Evolutionary conservation across 2,329 filamentous ascomycete species (phyloP).

Genomic region (Gaeumannomyces sp.): DNA sequence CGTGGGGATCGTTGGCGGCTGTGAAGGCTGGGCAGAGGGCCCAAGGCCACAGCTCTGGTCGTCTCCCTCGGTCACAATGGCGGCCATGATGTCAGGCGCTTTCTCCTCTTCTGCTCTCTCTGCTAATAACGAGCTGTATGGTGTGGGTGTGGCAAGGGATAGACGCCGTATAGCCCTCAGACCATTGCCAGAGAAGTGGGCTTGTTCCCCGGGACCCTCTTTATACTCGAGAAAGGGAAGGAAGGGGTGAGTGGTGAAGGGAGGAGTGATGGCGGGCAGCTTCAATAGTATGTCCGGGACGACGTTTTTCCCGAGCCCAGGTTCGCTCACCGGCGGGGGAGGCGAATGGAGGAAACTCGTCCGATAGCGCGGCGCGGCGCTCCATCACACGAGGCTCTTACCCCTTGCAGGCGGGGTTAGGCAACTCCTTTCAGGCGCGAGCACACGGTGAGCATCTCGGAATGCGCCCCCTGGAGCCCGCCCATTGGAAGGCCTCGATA

Average conservation of each 20-base stretch:
- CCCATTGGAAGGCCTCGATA: not conserved
- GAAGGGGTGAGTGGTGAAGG: not conserved
- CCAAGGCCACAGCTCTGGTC: not conserved
- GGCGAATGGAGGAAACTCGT: not conserved
- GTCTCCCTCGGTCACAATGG: not conserved
- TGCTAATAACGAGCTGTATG: not conserved
- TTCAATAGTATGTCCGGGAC: not conserved
- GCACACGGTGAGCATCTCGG: not conserved
- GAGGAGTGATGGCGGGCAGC: not conserved
- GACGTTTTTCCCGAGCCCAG: not conserved
- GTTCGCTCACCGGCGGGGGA: not conserved
- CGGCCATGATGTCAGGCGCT: not conserved
- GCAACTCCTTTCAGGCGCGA: not conserved
- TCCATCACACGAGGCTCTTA: not conserved
- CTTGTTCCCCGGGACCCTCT: not conserved
- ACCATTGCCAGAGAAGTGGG: not conserved
- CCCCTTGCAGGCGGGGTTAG: not conserved
- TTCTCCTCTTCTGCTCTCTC: not conserved
- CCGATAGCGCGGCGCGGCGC: not conserved
- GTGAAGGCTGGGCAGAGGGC: not conserved
- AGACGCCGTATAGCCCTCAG: not conserved
- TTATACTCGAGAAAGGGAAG: not conserved
- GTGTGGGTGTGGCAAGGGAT: not conserved
- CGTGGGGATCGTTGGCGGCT: conserved; percentile 21
- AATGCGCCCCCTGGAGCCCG: too few species aligned